Conservation (phyloP, 805 yeast genomes). For the Teunomyces barrocoloradensis region DNA sequence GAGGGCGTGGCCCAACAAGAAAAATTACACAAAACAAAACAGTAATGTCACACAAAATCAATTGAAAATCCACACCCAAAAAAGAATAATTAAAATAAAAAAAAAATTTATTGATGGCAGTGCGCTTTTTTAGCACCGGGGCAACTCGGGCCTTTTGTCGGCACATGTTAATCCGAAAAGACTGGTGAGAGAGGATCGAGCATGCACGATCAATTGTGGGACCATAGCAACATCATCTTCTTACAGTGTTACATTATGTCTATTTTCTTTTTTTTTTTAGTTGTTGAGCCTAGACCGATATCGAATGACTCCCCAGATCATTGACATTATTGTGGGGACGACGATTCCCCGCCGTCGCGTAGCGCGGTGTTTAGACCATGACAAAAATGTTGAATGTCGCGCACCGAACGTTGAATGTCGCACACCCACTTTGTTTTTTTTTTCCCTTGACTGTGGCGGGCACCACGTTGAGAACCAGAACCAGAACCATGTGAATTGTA, state of each 20-base stretch:
- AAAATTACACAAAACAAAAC: neutral
- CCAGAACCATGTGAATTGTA: neutral
- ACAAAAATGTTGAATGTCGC: neutral
- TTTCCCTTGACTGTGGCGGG: neutral
- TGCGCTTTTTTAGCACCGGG: neutral
- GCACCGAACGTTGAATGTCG: neutral
- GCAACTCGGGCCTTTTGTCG: conserved; percentile 1
- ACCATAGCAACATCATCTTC: too few relatives aligned
- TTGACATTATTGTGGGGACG: conserved; percentile 1
- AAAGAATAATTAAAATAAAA: neutral
- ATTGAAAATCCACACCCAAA: neutral
- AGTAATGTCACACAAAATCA: neutral
- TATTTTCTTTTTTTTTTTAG: too few relatives aligned
- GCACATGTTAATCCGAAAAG: neutral
- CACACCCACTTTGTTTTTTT: neutral
- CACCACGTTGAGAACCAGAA: neutral
- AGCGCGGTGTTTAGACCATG: conserved; percentile 2
- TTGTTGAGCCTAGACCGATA: neutral
- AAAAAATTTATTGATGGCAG: neutral
- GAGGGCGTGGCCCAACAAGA: conserved; percentile 6
- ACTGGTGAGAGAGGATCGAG: neutral
- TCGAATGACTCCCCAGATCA: neutral
- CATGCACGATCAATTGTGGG: too few relatives aligned
- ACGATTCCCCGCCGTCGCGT: neutral
- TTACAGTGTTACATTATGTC: too few relatives aligned